Base-by-base conservation (phyloP, 176 grass and related monocot genomes). In the Raddia guianensis region DNA sequence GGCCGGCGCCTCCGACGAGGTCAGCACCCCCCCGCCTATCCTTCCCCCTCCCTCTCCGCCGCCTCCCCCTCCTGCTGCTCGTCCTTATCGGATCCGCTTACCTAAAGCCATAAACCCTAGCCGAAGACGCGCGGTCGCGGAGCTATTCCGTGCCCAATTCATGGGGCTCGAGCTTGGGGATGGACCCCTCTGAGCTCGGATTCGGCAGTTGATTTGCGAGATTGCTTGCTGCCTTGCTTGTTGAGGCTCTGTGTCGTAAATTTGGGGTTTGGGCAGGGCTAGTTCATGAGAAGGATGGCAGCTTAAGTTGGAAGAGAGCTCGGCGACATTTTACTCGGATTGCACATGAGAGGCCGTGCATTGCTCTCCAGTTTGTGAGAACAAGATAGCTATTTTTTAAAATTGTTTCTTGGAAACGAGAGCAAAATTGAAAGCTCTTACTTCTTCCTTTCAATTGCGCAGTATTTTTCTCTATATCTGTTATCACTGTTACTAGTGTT, bases 51-150 rank as follows among this genome's bases (percentile, higher is more conserved):
- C 2, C 8, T 2, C 45, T 18, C 51, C 55, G 46, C 54, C 32
- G 16, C 47, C 50, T 46, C 21, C 43, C 16, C 13, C 70, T 63
- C 62, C 47, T 19, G n/a, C 11, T 19, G 6, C 47, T 49, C 56
- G 4, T 51, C 33, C 68, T 63, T 91, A 73, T 14, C 72, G 75
- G 74, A 74, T 75, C 88, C 75, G 7, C 64, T 76, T 85, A 85
- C 80, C 84, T 19, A 44, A 50, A 37, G 68, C 6, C 47, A 62
- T 67, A 91, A 88, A 86, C 85, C 88, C 79, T 94, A 83, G 66
- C 76, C 75, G 21, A 70, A 67, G 73, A 61, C 50, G 45, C 43
- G 46, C 42, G 70, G 55, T 59, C 76, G 53, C 43, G 58, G 63
- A 83, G 67, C 70, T 73, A n/a, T 37, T 15, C 14, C 13, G 70